phyloP scores from a whole-genome alignment of 495 filamentous ascomycete genomes.

The Penicillium coprophilum region DNA sequence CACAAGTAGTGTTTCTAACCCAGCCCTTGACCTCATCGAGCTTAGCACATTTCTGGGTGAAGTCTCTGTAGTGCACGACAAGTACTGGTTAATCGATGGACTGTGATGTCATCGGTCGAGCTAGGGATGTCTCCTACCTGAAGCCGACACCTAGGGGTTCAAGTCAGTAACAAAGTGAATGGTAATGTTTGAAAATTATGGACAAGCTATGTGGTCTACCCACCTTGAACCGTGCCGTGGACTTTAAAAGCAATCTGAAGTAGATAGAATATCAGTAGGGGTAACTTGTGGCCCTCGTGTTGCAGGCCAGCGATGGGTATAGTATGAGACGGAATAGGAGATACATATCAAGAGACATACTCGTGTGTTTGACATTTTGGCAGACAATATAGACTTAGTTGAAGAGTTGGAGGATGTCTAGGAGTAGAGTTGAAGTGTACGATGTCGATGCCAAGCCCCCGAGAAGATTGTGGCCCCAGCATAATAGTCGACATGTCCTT shows the following conservation, averaged over 20 bases:
- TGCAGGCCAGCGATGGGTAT: neutral
- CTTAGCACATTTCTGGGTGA: constrained; percentile 66
- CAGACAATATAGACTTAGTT: neutral
- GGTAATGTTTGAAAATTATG: neutral
- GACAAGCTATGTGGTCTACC: neutral
- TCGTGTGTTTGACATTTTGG: constrained; percentile 21
- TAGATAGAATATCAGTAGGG: constrained; percentile 3
- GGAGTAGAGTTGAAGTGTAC: neutral
- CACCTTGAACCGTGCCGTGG: constrained; percentile 55
- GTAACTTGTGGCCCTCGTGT: neutral
- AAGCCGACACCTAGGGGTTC: constrained; percentile 63
- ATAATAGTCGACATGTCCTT: neutral
- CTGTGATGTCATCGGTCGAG: constrained; percentile 23
- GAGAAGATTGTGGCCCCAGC: neutral
- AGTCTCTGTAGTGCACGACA: constrained; percentile 52
- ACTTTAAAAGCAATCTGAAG: constrained; percentile 52
- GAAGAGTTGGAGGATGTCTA: neutral
- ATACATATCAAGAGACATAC: constrained; percentile 7
- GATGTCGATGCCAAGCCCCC: neutral
- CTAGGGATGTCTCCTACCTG: constrained; percentile 47
- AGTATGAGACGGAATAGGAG: neutral
- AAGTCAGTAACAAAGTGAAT: constrained; percentile 11
- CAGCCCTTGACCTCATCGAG: constrained; percentile 70
- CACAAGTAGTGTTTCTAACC: constrained; percentile 73
- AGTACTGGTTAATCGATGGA: neutral